phyloP scores from a whole-genome alignment of 2,329 filamentous ascomycete species.

The Mycosphaerelloides madeirae region DNA sequence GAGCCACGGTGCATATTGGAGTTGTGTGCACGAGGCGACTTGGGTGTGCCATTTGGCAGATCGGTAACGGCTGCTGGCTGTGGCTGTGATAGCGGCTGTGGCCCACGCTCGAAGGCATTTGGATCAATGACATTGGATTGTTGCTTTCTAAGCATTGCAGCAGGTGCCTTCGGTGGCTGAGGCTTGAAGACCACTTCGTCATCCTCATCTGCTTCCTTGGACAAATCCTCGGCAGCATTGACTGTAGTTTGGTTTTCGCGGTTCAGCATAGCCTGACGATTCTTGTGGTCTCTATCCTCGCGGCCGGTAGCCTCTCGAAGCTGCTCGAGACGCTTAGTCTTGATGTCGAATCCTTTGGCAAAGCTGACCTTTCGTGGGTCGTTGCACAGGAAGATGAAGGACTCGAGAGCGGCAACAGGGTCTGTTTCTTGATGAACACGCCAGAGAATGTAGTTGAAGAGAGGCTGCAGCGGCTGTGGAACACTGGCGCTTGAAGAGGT shows the following conservation, averaged over 20 bases:
- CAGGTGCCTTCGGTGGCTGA: slow-evolving; percentile 27
- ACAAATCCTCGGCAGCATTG: slow-evolving; percentile 1
- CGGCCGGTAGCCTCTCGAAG: slow-evolving; percentile 46
- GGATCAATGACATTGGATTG: slow-evolving; percentile 41
- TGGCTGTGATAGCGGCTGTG: slow-evolving; percentile 23
- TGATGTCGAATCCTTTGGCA: slow-evolving; percentile 48
- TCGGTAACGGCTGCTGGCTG: slow-evolving; percentile 5
- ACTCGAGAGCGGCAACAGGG: slow-evolving; percentile 44
- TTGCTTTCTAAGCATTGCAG: slow-evolving; percentile 28
- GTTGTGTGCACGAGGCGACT: slow-evolving; percentile 13
- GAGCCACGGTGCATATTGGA: slow-evolving; percentile 11
- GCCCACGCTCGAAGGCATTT: slow-evolving; percentile 43
- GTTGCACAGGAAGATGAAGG: slow-evolving; percentile 50
- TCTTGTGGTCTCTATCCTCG: slow-evolving; percentile 46
- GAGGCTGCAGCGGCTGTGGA: slow-evolving; percentile 40
- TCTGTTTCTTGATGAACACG: slow-evolving; percentile 47
- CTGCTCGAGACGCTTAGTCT: slow-evolving; percentile 47
- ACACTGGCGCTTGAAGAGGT: slow-evolving; percentile 30
- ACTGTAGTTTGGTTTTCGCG: slow-evolving; percentile 20
- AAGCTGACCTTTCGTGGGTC: slow-evolving; percentile 43
- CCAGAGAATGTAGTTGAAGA: slow-evolving; percentile 51
- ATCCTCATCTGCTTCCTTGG: slow-evolving; percentile 12
- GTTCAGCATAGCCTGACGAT: slow-evolving; percentile 28
- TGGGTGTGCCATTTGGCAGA: slow-evolving; percentile 10
- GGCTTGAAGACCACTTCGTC: slow-evolving; percentile 26